These are phyloP conservation scores for Otatea glauca DNA, from an alignment of 176 grass and related monocot species.

Conservation along the genomic window DNA sequence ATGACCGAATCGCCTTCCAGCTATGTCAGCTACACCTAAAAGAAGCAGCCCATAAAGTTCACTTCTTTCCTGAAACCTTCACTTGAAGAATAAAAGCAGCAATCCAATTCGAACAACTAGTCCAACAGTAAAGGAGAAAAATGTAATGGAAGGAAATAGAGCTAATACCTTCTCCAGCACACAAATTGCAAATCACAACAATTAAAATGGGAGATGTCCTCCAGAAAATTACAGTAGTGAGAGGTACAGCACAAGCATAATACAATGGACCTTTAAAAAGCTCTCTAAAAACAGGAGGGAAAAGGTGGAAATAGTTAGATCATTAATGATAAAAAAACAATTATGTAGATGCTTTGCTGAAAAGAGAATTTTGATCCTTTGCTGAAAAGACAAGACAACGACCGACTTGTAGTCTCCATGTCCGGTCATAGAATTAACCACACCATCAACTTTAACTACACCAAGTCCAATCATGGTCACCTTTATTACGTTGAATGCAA, in stretches of 20 bases:
- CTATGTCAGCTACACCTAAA: slow-evolving; percentile 87
- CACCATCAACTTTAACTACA: slow-evolving; percentile 73
- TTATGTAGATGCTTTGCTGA: neutral
- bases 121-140: neutral
- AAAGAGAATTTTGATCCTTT: slow-evolving; percentile 7
- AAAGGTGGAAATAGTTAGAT: slow-evolving; percentile 7
- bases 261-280: slow-evolving; percentile 87
- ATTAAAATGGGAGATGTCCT: slow-evolving; percentile 77
- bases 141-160: neutral
- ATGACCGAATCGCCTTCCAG: slow-evolving; percentile 65
- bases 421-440: slow-evolving; percentile 85
- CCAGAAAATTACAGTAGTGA: slow-evolving; percentile 75
- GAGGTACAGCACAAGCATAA: slow-evolving; percentile 74
- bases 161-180: slow-evolving; percentile 73
- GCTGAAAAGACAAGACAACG: neutral
- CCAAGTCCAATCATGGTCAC: slow-evolving; percentile 77
- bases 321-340: neutral
- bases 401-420: slow-evolving; percentile 67
- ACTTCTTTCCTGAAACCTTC: neutral
- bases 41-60: neutral
- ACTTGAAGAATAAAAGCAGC: neutral
- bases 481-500: slow-evolving; percentile 64
- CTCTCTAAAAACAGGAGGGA: slow-evolving; percentile 51
- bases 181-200: slow-evolving; percentile 82
- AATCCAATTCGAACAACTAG: neutral